Conservation (phyloP, 352 stramenopile genomes). For the Phytophthora lateralis region DNA sequence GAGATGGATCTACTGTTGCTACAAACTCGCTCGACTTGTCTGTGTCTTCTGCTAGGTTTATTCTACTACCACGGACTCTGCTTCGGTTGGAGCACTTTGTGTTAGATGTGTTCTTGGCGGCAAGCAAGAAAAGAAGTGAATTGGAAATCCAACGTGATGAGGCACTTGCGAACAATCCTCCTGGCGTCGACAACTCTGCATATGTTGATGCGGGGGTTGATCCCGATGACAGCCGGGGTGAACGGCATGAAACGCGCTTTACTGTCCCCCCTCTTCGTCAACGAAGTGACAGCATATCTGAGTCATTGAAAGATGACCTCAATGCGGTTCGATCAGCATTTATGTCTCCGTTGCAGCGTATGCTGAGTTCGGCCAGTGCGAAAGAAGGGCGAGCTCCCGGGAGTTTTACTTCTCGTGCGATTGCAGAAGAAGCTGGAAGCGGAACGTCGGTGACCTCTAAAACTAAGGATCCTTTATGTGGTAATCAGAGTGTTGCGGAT, state of each 20-base stretch:
- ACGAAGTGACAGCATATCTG: conserved; percentile 61
- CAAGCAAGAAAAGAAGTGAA: conserved; percentile 45
- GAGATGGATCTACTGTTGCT: conserved; percentile 18
- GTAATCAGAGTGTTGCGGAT: neutral
- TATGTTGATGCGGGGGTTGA: conserved; percentile 40
- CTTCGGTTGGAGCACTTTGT: conserved; percentile 65
- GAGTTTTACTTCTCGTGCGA: conserved; percentile 34
- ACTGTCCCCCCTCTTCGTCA: conserved; percentile 31
- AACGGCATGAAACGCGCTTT: conserved; percentile 37
- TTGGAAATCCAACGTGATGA: conserved; percentile 48
- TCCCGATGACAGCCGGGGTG: conserved; percentile 26
- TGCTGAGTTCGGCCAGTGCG: conserved; percentile 42
- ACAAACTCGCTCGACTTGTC: conserved; percentile 37
- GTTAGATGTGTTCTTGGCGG: conserved; percentile 53
- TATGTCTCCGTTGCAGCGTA: conserved; percentile 52
- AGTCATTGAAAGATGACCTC: conserved; percentile 54
- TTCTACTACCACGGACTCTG: conserved; percentile 55
- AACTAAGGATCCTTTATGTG: conserved; percentile 3
- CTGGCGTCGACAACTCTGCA: conserved; percentile 21
- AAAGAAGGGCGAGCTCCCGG: conserved; percentile 30
- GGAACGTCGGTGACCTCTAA: conserved; percentile 15
- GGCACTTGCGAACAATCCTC: conserved; percentile 34
- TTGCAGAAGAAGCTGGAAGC: conserved; percentile 34
- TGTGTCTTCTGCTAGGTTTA: conserved; percentile 53
- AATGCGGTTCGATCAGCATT: conserved; percentile 38